A percentile compares a stretch with the other conserved stretches of the same genome.
These are phyloP conservation scores for Cryptosporidium xiaoi DNA, from an alignment of 169 alveolate genomes.

Conservation along the genomic window DNA sequence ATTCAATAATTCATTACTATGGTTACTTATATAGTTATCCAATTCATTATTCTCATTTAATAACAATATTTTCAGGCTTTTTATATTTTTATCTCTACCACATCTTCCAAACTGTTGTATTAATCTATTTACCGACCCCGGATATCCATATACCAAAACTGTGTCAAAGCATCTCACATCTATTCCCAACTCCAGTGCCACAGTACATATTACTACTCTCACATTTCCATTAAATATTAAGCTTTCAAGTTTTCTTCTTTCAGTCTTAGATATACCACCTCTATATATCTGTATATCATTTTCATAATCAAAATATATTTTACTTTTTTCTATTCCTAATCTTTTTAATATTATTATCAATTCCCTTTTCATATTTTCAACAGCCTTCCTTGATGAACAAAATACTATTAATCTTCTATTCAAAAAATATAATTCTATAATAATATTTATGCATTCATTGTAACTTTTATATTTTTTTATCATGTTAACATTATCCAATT, in stretches of 20 bases:
- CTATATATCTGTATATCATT: conserved; percentile 63
- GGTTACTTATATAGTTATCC: conserved; percentile 50
- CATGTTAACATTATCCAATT: neutral
- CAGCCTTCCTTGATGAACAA: conserved; percentile 41
- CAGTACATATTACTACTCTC: conserved; percentile 74
- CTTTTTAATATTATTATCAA: conserved; percentile 19
- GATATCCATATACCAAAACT: conserved; percentile 76
- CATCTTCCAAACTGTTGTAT: conserved; percentile 79
- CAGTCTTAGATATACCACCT: conserved; percentile 68
- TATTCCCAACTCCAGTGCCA: conserved; percentile 79
- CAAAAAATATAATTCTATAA: conserved; percentile 45
- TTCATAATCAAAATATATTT: neutral
- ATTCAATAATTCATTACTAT: conserved; percentile 22
- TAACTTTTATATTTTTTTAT: conserved; percentile 18
- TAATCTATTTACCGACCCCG: conserved; percentile 77
- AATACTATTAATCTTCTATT: conserved; percentile 42
- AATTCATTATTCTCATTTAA: conserved; percentile 50
- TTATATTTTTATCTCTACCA: conserved; percentile 73
- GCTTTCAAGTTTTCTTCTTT: conserved; percentile 72
- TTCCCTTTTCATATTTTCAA: conserved; percentile 57
- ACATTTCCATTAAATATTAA: conserved; percentile 62
- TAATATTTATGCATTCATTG: conserved; percentile 57
- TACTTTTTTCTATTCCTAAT: neutral
- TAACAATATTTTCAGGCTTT: conserved; percentile 37
- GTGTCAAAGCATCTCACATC: conserved; percentile 76